Conservation (phyloP, 2,329 filamentous ascomycete species). For the Emmonsia crescens region DNA sequence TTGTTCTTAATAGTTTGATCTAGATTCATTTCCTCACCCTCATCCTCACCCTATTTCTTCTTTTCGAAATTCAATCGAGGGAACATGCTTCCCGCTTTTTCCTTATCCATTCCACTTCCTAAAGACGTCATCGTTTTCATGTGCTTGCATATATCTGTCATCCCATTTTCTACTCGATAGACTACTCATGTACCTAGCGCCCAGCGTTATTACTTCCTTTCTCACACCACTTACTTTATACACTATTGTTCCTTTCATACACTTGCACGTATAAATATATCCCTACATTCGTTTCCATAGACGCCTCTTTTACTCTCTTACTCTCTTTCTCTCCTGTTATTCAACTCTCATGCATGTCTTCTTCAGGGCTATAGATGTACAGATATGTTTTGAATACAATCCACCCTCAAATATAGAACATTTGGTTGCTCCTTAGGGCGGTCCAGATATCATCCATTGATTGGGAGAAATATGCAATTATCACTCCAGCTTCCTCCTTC, state of each 20-base stretch:
- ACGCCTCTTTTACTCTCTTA: background rate
- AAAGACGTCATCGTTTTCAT: background rate
- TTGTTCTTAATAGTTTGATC: background rate
- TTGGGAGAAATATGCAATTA: too few species aligned
- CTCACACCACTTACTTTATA: background rate
- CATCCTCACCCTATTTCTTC: background rate
- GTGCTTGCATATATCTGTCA: background rate
- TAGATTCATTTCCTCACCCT: background rate
- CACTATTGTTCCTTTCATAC: background rate
- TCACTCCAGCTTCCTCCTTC: too few species aligned
- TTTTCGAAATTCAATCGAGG: background rate
- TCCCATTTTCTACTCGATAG: background rate
- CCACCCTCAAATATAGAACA: too few species aligned
- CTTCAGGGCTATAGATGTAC: too few species aligned
- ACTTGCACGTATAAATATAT: background rate
- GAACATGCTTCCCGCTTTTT: background rate
- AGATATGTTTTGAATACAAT: too few species aligned
- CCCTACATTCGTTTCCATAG: background rate
- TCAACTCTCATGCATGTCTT: too few species aligned
- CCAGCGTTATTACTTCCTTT: background rate
- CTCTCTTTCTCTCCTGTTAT: too few species aligned
- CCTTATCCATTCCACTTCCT: background rate
- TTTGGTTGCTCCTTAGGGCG: too few species aligned
- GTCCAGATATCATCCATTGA: too few species aligned
- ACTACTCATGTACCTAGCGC: background rate